These are phyloP conservation scores for Russula lepida DNA, from an alignment of 768 basidiomycete genomes.

Conservation along the genomic window DNA sequence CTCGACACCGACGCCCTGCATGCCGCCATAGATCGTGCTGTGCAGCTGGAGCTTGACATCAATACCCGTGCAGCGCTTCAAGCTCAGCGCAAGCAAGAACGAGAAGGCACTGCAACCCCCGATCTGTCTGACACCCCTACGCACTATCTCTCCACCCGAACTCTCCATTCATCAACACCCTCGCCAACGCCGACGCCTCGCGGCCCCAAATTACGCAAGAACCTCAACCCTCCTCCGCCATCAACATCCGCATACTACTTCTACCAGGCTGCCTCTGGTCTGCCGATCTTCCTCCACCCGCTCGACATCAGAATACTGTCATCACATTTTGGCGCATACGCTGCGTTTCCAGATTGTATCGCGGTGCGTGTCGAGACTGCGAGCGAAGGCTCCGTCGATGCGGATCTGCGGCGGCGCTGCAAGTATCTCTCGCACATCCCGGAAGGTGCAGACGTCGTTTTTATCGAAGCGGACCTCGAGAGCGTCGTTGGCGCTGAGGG, in stretches of 20 bases:
- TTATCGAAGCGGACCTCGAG: constrained; percentile 80
- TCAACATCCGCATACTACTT: constrained; percentile 90
- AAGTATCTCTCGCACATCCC: constrained; percentile 93
- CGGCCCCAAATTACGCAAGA: constrained; percentile 54
- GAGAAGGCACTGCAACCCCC: constrained; percentile 18
- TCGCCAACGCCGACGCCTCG: constrained; percentile 31
- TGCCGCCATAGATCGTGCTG: constrained; percentile 54
- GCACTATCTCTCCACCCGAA: constrained; percentile 43
- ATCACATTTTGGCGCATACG: constrained; percentile 72
- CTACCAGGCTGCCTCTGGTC: constrained; percentile 89
- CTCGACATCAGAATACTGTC: constrained; percentile 91
- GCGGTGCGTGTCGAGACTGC: constrained; percentile 70
- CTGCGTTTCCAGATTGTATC: constrained; percentile 78
- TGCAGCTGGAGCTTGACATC: constrained; percentile 48
- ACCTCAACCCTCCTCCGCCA: constrained; percentile 79
- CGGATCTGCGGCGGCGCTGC: constrained; percentile 88
- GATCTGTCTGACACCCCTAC: constrained; percentile 41
- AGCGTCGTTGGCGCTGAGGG: constrained; percentile 69
- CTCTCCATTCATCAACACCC: constrained; percentile 7
- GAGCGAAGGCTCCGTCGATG: constrained; percentile 76
- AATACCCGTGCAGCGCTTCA: constrained; percentile 31
- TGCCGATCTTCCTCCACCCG: constrained; percentile 89
- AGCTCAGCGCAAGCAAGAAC: constrained; percentile 25
- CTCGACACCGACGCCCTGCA: constrained; percentile 62
- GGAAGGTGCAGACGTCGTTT: constrained; percentile 86